A percentile compares a stretch with the other conserved stretches of the same genome.
phyloP scores from a whole-genome alignment of 495 filamentous ascomycete genomes.

The Venustampulla echinocandica region DNA sequence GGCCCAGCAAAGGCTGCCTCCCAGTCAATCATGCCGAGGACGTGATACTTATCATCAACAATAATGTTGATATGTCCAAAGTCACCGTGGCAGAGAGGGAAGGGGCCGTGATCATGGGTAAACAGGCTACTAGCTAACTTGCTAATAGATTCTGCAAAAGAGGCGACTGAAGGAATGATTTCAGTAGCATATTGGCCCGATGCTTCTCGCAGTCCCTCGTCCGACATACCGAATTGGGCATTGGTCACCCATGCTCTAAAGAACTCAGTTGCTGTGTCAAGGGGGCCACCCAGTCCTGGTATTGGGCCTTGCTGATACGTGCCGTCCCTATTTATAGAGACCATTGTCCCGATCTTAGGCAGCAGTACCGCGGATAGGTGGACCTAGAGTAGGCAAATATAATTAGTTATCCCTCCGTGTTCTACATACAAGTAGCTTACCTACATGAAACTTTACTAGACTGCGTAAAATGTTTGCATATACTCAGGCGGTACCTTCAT shows the following conservation, averaged over 20 bases:
- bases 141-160: constrained; percentile 17
- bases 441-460: not conserved
- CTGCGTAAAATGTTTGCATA: not conserved
- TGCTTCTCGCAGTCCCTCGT: constrained; percentile 7
- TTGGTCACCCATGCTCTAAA: constrained; percentile 17
- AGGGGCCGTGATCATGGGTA: constrained; percentile 16
- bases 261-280: constrained; percentile 19
- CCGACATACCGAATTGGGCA: constrained; percentile 8
- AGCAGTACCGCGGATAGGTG: not conserved
- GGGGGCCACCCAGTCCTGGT: constrained; percentile 20
- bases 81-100: constrained; percentile 25
- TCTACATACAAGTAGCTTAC: not conserved
- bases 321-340: constrained; percentile 10
- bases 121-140: constrained; percentile 14
- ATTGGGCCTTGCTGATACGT: constrained; percentile 17
- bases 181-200: constrained; percentile 3
- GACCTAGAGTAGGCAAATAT: not conserved
- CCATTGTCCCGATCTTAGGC: constrained; percentile 1
- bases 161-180: constrained; percentile 12
- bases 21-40: constrained; percentile 30
- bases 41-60: constrained; percentile 23
- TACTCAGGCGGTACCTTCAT: not conserved
- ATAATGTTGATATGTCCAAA: constrained; percentile 32
- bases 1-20: constrained; percentile 26
- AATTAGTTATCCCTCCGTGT: not conserved